Percentiles rank a stretch among this genome's conserved stretches.
phyloP scores from a whole-genome alignment of 1,284 basidiomycete genomes.

The Ustilago cynodontis region DNA sequence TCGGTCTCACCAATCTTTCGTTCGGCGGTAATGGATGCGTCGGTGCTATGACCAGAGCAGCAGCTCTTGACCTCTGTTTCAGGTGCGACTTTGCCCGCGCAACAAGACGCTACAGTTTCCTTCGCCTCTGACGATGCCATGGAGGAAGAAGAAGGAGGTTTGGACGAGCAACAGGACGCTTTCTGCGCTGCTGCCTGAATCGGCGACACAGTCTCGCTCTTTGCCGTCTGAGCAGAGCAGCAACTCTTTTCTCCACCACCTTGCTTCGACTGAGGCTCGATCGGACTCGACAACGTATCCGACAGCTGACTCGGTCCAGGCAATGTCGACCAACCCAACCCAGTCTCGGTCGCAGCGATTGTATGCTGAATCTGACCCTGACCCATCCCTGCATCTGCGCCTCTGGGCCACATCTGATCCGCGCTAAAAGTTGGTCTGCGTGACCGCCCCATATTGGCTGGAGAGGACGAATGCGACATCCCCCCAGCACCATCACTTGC shows the following conservation, averaged over 20 bases:
- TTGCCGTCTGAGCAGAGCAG: slow-evolving; percentile 25
- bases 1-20: neutral
- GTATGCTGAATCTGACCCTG: slow-evolving; percentile 53
- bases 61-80: slow-evolving; percentile 23
- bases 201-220: neutral
- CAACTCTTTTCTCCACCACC: slow-evolving; percentile 12
- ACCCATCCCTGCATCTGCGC: slow-evolving; percentile 47
- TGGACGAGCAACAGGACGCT: slow-evolving; percentile 28
- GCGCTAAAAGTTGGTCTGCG: slow-evolving; percentile 26
- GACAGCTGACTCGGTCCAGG: slow-evolving; percentile 13
- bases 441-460: neutral
- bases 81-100: slow-evolving; percentile 7
- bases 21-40: neutral
- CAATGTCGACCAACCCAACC: slow-evolving; percentile 46
- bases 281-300: slow-evolving; percentile 15
- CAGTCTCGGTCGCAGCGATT: slow-evolving; percentile 40
- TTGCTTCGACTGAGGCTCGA: neutral
- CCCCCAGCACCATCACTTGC: neutral
- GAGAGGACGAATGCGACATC: neutral
- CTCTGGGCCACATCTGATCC: slow-evolving; percentile 45
- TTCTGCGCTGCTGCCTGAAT: neutral
- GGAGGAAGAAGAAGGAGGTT: neutral
- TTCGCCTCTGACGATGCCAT: neutral
- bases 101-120: slow-evolving; percentile 13
- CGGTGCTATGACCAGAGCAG: slow-evolving; percentile 17